Conservation (phyloP, 805 yeast species). For the Yarrowia porcina region DNA sequence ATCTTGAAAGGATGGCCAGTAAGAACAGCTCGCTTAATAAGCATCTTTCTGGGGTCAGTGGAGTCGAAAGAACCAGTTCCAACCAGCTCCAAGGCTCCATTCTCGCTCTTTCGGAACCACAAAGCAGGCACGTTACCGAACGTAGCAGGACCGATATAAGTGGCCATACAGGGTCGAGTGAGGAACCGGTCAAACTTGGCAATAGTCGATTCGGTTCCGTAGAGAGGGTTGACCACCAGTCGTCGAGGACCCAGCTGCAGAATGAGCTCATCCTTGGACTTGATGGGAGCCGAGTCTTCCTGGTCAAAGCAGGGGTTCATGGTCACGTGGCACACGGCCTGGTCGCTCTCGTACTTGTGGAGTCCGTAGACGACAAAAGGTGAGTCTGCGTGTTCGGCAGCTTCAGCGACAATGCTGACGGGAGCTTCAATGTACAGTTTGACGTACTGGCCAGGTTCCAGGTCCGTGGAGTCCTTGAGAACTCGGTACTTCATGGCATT, state of each 20-base stretch:
- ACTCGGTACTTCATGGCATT: constrained; percentile 70
- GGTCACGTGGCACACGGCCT: constrained; percentile 75
- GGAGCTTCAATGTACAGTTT: constrained; percentile 51
- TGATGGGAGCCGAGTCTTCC: constrained; percentile 55
- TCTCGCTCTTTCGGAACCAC: constrained; percentile 58
- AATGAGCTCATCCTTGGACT: constrained; percentile 73
- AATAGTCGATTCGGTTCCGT: constrained; percentile 77
- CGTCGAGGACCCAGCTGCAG: constrained; percentile 95
- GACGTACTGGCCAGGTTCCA: constrained; percentile 62
- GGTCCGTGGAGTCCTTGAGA: constrained; percentile 56
- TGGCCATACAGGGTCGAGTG: constrained; percentile 71
- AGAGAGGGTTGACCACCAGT: constrained; percentile 74
- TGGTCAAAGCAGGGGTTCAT: constrained; percentile 83
- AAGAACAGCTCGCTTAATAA: constrained; percentile 82
- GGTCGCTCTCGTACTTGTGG: constrained; percentile 80
- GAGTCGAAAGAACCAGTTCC: constrained; percentile 90
- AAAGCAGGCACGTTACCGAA: constrained; percentile 78
- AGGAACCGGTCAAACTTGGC: constrained; percentile 81
- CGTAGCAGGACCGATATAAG: constrained; percentile 81
- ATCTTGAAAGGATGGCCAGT: constrained; percentile 96
- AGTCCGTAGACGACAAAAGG: constrained; percentile 72
- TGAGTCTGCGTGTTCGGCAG: constrained; percentile 47
- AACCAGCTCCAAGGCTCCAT: constrained; percentile 52
- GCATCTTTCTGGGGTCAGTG: constrained; percentile 76
- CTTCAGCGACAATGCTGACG: constrained; percentile 48